These are phyloP conservation scores for Odontarrhena argentea DNA, from an alignment of 345 rosid species.

Conservation along the genomic window DNA sequence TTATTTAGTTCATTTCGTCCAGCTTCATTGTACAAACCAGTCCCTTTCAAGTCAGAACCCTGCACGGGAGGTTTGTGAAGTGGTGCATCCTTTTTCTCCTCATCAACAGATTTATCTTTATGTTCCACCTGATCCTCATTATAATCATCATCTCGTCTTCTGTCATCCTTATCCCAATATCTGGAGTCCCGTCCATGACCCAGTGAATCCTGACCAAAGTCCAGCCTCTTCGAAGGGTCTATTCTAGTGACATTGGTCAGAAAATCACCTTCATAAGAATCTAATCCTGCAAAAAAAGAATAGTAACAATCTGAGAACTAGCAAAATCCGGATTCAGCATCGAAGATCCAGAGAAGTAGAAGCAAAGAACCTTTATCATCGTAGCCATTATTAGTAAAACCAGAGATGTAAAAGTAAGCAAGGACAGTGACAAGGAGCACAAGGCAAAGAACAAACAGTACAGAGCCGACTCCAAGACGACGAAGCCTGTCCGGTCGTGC, in stretches of 20 bases:
- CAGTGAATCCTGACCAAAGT: slow-evolving; percentile 71
- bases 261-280: slow-evolving; percentile 60
- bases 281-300: slow-evolving; percentile 21
- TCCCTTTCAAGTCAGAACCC: slow-evolving; percentile 46
- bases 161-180: slow-evolving; percentile 93
- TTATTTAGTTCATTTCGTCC: slow-evolving; percentile 76
- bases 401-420: slow-evolving; percentile 66
- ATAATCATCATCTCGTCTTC: slow-evolving; percentile 91
- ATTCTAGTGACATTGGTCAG: slow-evolving; percentile 80
- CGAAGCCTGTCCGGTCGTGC: slow-evolving; percentile 61
- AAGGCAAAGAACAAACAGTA: slow-evolving; percentile 53
- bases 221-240: slow-evolving; percentile 55
- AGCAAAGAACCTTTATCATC: slow-evolving; percentile 49
- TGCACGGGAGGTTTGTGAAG: not conserved
- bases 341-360: not conserved
- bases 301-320: slow-evolving; percentile 3
- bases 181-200: slow-evolving; percentile 83
- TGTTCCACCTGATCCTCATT: slow-evolving; percentile 60
- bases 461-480: slow-evolving; percentile 52
- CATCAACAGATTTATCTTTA: slow-evolving; percentile 40
- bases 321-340: slow-evolving; percentile 2
- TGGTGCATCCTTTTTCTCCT: slow-evolving; percentile 44
- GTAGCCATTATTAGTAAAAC: slow-evolving; percentile 31
- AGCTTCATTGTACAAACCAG: slow-evolving; percentile 83
- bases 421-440: slow-evolving; percentile 62